Base-by-base conservation (phyloP, 2,329 filamentous ascomycete genomes). In the Alternaria postmessia region DNA sequence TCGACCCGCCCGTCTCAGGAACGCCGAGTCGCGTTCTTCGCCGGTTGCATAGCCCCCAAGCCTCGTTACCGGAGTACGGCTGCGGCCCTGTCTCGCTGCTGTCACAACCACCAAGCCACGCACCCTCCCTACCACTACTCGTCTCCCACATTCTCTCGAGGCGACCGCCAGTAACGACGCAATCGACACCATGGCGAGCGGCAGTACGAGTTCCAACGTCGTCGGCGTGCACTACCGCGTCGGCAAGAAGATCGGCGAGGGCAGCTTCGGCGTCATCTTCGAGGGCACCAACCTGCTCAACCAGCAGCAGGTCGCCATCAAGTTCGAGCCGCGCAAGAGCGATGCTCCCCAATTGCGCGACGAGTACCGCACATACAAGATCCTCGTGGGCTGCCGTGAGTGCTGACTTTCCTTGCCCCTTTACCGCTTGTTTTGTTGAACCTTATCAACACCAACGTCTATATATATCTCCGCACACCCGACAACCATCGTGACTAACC, bases 291-390 rank as follows among this genome's bases (percentile, higher is more conserved):
- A 99, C 80, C 87, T 99, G 73, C 86, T 99, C 80, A 99, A 99
- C 86, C 97, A 96, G 82, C 95, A 98, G 81, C 94, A 97, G 83
- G 94, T 99, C 65, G 95, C 95, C 76, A 99, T 99, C 86, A 99
- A 99, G 86, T 99, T 99, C 82, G 95, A 99, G 90, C 95, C 95
- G 61, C 88, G 95, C 72, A 99, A 99, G 85, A 98, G 94, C 81
- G 95, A 99, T 83, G 95, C 95, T 78, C 95, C 95, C 59, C 95
- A 99, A 81, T 84, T 99, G 69, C 91, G 95, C 81, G 95, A 99
- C 86, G 95, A 99, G 81, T 99, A 99, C 81, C 89, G 95, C 76
- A 99, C 95, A 62, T 99, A 99, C 86, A 99, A 99, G 86, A 98
- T 99, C 74, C 88, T 99, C 70, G 95, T 98, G 69, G 95, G 95